Percentiles rank a stretch among this genome's conserved stretches.
Evolutionary conservation across 2,329 filamentous ascomycete genomes (phyloP).

Genomic region (Microsporum ferrugineum): DNA sequence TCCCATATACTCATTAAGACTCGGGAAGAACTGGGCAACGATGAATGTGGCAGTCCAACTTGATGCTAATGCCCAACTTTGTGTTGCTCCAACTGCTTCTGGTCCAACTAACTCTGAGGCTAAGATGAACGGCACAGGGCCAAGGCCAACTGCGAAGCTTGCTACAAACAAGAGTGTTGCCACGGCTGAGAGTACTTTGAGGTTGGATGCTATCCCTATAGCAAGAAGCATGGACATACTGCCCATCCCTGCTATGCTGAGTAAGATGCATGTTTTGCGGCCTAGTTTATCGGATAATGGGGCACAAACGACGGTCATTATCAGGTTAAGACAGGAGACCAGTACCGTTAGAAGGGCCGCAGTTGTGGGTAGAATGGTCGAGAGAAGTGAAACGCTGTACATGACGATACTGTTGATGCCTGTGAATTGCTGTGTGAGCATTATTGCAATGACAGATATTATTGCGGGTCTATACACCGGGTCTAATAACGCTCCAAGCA

Average conservation of each 20-base stretch:
- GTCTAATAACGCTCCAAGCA: slow-evolving; percentile 54
- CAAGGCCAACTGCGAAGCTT: slow-evolving; percentile 80
- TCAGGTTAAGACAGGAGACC: slow-evolving; percentile 75
- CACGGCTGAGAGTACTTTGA: slow-evolving; percentile 66
- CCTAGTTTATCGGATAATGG: slow-evolving; percentile 79
- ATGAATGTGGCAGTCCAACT: slow-evolving; percentile 88
- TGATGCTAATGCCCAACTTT: slow-evolving; percentile 74
- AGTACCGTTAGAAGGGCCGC: slow-evolving; percentile 76
- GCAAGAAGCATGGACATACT: slow-evolving; percentile 64
- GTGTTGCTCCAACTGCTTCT: slow-evolving; percentile 81
- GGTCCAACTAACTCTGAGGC: slow-evolving; percentile 81
- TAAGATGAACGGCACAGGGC: slow-evolving; percentile 89
- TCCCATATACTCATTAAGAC: slow-evolving; percentile 66
- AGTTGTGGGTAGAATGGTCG: slow-evolving; percentile 66
- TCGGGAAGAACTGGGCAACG: slow-evolving; percentile 89
- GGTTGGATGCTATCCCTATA: slow-evolving; percentile 60
- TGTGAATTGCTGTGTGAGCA: slow-evolving; percentile 85
- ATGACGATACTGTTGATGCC: slow-evolving; percentile 97
- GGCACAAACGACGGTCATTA: slow-evolving; percentile 69
- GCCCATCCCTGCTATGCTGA: slow-evolving; percentile 78
- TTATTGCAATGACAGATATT: slow-evolving; percentile 75
- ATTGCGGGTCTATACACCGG: slow-evolving; percentile 60
- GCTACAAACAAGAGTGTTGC: slow-evolving; percentile 77
- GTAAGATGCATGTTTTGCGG: slow-evolving; percentile 70
- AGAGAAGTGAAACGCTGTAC: slow-evolving; percentile 88